These are phyloP conservation scores for Magnusiomyces clavatus DNA, from an alignment of 1,139 yeast genomes.

Conservation along the genomic window DNA sequence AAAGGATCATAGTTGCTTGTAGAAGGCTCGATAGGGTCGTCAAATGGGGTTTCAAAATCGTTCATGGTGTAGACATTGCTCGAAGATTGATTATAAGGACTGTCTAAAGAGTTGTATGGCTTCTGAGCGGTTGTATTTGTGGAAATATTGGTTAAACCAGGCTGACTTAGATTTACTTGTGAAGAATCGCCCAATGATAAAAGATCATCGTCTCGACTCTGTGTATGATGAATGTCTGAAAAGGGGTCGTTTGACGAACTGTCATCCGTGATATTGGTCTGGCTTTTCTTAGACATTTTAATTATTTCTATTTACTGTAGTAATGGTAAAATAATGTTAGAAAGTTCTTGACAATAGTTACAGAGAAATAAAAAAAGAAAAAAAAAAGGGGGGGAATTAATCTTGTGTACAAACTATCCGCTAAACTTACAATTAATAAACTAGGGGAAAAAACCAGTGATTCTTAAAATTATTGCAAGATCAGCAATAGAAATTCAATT, in stretches of 20 bases:
- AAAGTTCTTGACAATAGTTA: too few relatives aligned
- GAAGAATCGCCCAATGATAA: slow-evolving; percentile 4
- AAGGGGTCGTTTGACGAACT: slow-evolving; percentile 12
- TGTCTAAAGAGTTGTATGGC: slow-evolving; percentile 1
- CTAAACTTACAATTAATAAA: too few relatives aligned
- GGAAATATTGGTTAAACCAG: slow-evolving; percentile 3
- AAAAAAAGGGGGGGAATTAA: too few relatives aligned
- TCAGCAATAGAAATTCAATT: too few relatives aligned
- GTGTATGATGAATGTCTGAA: slow-evolving; percentile 4
- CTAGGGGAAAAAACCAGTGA: too few relatives aligned
- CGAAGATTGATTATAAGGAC: neutral
- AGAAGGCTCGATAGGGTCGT: slow-evolving; percentile 9
- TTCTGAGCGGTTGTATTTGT: slow-evolving; percentile 11
- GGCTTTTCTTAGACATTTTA: slow-evolving; percentile 8
- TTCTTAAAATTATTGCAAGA: too few relatives aligned
- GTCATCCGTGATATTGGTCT: slow-evolving; percentile 11
- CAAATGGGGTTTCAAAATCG: slow-evolving; percentile 11
- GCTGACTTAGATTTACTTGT: neutral
- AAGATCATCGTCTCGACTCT: slow-evolving; percentile 1
- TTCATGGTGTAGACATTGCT: slow-evolving; percentile 1
- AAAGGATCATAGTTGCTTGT: too few relatives aligned
- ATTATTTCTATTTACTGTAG: neutral
- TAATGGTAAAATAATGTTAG: slow-evolving; percentile 3
- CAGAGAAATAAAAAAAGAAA: too few relatives aligned
- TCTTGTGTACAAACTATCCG: too few relatives aligned